Evolutionary conservation across 148 eudicot genomes (phyloP), one percentile per base, ranked within the genome.

Genomic region (Silene latifolia): DNA sequence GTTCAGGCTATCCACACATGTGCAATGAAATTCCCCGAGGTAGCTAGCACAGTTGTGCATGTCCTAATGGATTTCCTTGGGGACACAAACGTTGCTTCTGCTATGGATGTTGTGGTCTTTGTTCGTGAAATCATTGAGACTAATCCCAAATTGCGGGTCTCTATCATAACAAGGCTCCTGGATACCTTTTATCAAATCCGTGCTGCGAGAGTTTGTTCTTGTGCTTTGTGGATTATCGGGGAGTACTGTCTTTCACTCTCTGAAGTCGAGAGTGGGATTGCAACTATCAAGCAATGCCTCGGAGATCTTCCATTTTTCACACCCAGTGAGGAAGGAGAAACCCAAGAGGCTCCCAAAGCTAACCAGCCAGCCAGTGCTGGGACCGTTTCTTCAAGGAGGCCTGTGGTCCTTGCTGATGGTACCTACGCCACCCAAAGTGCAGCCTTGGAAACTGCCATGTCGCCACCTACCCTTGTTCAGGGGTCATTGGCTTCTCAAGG

Each of bases 361-460:
- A 66, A 81, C 65, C 96, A 87, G 83, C 87, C 83, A 65, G 90
- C 84, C 47, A 93, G 82, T 78, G 77, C 89, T 57, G 85, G 84
- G 69, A 93, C 98, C 25, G 81, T 86, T 11, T 89, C 94, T 48
- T 91, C 95, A 72, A 88, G 90, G 76, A 90, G 90, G 85, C 98
- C 98, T 69, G 93, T 90, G 23, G 87, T 93, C 73, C 97, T 93
- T 83, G 93, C 97, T 29, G 98, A 93, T 83, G 98, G 98, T 63
- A 93, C 98, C 39, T 93, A 93, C 76, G 97, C 98, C 72, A 93
- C 98, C 65, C 97, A 93, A 77, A 93, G 98, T 83, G 98, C 95
- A 77, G 97, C 98, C 32, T 76, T 88, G 62, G 97, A 93, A 81
- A 89, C 98, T 82, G 89, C 89, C 76, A 82, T 88, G 83, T 82